A percentile compares a stretch with the other conserved stretches of the same genome.
phyloP scores from a whole-genome alignment of 139 green algal genomes.

The Chlorella sorokiniana region DNA sequence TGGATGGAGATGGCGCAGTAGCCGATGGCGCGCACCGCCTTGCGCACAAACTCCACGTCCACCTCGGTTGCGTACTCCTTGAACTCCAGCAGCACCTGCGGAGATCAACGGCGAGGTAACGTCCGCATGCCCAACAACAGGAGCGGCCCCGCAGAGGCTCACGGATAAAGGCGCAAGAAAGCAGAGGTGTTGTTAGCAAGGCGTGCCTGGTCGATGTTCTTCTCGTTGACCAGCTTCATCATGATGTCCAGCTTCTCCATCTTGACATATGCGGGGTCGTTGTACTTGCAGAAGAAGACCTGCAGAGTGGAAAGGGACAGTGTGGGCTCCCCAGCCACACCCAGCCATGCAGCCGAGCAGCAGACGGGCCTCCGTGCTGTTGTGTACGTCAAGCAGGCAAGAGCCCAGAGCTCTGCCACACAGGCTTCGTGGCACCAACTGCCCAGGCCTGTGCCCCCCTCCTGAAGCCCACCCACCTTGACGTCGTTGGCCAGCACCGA shows the following conservation, averaged over 20 bases:
- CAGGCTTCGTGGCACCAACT: no score
- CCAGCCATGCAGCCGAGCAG: not conserved
- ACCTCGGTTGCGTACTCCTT: slow-evolving; percentile 99
- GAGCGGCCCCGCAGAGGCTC: no score
- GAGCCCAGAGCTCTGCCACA: not conserved
- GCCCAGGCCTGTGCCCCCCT: no score
- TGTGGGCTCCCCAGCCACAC: not conserved
- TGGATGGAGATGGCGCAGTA: slow-evolving; percentile 92
- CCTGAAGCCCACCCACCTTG: slow-evolving; percentile 89
- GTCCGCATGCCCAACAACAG: not conserved
- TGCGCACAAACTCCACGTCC: slow-evolving; percentile 98
- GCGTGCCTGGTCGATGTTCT: slow-evolving; percentile 93
- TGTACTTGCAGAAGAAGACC: slow-evolving; percentile 99
- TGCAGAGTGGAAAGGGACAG: slow-evolving; percentile 34
- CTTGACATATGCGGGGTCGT: slow-evolving; percentile 99
- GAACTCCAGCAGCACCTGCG: slow-evolving; percentile 96
- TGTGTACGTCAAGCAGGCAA: not conserved
- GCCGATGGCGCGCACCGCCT: slow-evolving; percentile 92
- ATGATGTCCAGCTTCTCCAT: slow-evolving; percentile 99
- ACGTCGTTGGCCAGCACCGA: slow-evolving; percentile 89
- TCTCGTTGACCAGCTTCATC: slow-evolving; percentile 88
- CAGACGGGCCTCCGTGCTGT: not conserved
- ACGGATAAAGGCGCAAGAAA: no score
- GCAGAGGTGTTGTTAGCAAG: no score
- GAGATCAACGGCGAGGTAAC: not conserved